Conservation (phyloP, 2,329 filamentous ascomycete genomes). For the Didymosphaeria variabile region DNA sequence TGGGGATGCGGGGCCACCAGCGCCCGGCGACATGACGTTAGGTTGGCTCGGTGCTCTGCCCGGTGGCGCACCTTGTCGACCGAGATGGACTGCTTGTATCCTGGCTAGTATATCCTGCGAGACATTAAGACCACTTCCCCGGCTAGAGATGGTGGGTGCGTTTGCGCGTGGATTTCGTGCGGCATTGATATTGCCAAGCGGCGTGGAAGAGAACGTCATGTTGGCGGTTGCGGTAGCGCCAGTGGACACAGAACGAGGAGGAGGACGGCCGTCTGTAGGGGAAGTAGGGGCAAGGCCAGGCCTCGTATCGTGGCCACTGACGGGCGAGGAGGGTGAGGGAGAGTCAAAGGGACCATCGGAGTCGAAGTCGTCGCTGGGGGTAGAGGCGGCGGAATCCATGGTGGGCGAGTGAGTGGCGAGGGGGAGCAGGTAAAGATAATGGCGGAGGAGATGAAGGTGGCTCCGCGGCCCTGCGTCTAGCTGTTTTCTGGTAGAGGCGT, state of each 20-base stretch:
- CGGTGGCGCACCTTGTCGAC: conserved; percentile 66
- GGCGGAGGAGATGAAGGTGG: conserved; percentile 18
- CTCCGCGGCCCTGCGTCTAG: conserved; percentile 7
- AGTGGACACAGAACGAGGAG: conserved; percentile 68
- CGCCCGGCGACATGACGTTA: conserved; percentile 37
- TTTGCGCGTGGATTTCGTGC: conserved; percentile 63
- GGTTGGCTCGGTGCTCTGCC: conserved; percentile 36
- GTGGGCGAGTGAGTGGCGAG: conserved; percentile 19
- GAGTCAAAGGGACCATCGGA: conserved; percentile 43
- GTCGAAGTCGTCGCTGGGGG: conserved; percentile 44
- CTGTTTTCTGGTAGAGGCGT: neutral
- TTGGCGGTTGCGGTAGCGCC: conserved; percentile 51
- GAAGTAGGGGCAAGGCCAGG: conserved; percentile 30
- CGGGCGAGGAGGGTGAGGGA: conserved; percentile 43
- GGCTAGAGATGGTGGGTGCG: conserved; percentile 54
- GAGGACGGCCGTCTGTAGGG: conserved; percentile 54
- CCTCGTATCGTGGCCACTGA: conserved; percentile 31
- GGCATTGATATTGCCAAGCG: conserved; percentile 78
- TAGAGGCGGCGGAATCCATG: conserved; percentile 43
- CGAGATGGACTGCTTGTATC: conserved; percentile 75
- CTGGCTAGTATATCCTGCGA: conserved; percentile 72
- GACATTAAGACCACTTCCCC: conserved; percentile 60
- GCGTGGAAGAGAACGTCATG: conserved; percentile 86
- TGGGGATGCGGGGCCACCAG: conserved; percentile 35
- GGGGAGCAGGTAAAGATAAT: conserved; percentile 14